Evolutionary conservation across 768 basidiomycete genomes (phyloP).

Genomic region (Boletus eberwhitei): DNA sequence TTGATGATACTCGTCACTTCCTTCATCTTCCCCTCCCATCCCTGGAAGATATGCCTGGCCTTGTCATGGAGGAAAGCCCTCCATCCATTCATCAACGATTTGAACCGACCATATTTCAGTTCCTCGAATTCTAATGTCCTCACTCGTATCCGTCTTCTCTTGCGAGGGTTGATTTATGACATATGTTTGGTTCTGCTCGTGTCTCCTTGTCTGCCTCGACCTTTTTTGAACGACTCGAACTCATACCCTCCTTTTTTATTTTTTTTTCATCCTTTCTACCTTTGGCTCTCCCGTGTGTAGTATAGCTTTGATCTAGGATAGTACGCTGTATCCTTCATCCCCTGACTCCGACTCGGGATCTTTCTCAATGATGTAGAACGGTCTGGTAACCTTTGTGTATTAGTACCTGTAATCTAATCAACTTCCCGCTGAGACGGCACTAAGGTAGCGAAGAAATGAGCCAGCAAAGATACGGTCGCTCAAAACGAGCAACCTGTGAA

Average conservation of each 20-base stretch:
- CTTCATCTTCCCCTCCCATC: slow-evolving; percentile 74
- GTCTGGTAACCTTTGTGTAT: slow-evolving; percentile 2
- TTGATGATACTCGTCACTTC: slow-evolving; percentile 86
- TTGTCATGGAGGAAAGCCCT: slow-evolving; percentile 60
- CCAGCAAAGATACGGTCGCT: too few relatives aligned
- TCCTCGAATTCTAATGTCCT: slow-evolving; percentile 65
- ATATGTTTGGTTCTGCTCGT: slow-evolving; percentile 13
- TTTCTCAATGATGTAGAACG: slow-evolving; percentile 11
- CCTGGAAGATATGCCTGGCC: slow-evolving; percentile 76
- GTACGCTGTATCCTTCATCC: slow-evolving; percentile 29
- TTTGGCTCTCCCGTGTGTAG: slow-evolving; percentile 26
- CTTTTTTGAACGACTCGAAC: neutral
- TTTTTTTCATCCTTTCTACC: slow-evolving; percentile 1
- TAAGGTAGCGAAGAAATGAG: too few relatives aligned
- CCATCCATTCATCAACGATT: slow-evolving; percentile 59
- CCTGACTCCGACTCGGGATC: slow-evolving; percentile 5
- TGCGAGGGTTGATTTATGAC: slow-evolving; percentile 25
- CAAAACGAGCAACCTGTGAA: too few relatives aligned
- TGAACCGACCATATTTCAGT: slow-evolving; percentile 67
- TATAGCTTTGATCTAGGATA: slow-evolving; percentile 28
- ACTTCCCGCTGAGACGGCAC: too few relatives aligned
- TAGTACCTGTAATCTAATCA: slow-evolving; percentile 8
- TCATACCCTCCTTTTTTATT: slow-evolving; percentile 7
- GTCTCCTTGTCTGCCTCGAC: slow-evolving; percentile 3
- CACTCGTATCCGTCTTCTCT: slow-evolving; percentile 5